These are phyloP conservation scores for Suillus decipiens DNA, from an alignment of 768 basidiomycete species.

Conservation along the genomic window DNA sequence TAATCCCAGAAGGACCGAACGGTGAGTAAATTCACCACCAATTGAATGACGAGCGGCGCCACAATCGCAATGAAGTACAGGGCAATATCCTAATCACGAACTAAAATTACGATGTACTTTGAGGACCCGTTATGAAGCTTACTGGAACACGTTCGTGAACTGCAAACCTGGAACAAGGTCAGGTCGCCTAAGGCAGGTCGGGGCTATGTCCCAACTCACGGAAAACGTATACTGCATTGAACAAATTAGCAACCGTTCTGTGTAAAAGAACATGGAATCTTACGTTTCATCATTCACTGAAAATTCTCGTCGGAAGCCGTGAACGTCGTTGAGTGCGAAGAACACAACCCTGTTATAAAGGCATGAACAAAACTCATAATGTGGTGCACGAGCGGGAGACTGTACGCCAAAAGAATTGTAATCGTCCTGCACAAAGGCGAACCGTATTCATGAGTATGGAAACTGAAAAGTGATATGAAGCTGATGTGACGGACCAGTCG, in stretches of 20 bases:
- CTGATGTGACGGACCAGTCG: conserved; percentile 60
- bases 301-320: conserved; percentile 77
- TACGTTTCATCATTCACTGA: conserved; percentile 78
- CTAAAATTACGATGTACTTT: conserved; percentile 13
- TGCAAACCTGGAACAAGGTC: conserved; percentile 50
- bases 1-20: conserved; percentile 89
- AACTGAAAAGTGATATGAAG: background rate
- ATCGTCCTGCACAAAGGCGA: conserved; percentile 51
- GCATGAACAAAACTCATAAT: background rate
- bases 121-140: conserved; percentile 25
- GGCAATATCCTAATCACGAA: conserved; percentile 41
- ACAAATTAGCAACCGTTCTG: conserved; percentile 21
- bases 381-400: background rate
- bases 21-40: conserved; percentile 68
- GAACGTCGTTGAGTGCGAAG: conserved; percentile 61
- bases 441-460: conserved; percentile 4
- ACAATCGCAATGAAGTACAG: conserved; percentile 57
- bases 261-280: conserved; percentile 25
- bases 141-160: conserved; percentile 80
- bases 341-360: conserved; percentile 51
- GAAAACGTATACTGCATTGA: conserved; percentile 23
- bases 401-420: conserved; percentile 67
- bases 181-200: background rate
- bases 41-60: conserved; percentile 70
- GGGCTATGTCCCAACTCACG: conserved; percentile 18